These are phyloP conservation scores for Penicillium canescens DNA, from an alignment of 495 filamentous ascomycete species.

Conservation along the genomic window DNA sequence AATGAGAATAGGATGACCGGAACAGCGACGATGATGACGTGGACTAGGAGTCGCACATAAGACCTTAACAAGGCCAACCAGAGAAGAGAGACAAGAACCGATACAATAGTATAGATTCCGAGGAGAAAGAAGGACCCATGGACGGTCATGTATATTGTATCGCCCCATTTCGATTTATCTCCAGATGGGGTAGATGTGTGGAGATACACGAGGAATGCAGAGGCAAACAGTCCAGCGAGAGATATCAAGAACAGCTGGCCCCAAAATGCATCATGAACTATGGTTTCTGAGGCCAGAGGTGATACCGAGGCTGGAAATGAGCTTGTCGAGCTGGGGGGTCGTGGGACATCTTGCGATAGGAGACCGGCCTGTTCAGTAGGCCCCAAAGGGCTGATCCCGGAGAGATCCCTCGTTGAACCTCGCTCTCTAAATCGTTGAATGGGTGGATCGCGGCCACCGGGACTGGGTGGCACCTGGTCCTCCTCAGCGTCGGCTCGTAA, in stretches of 20 bases:
- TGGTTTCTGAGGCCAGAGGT: slow-evolving; percentile 53
- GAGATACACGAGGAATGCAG: slow-evolving; percentile 82
- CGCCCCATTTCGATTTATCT: slow-evolving; percentile 67
- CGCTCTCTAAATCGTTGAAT: slow-evolving; percentile 78
- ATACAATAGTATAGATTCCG: slow-evolving; percentile 86
- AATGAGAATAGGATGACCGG: slow-evolving; percentile 84
- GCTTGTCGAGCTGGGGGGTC: slow-evolving; percentile 43
- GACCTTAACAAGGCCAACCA: slow-evolving; percentile 89
- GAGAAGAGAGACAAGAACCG: slow-evolving; percentile 79
- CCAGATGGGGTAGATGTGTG: slow-evolving; percentile 72
- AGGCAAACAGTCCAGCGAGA: slow-evolving; percentile 78
- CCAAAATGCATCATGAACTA: slow-evolving; percentile 85
- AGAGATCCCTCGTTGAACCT: slow-evolving; percentile 35
- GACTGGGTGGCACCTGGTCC: slow-evolving; percentile 57
- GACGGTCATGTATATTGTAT: slow-evolving; percentile 91
- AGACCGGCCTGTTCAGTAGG: slow-evolving; percentile 49
- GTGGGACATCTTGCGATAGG: slow-evolving; percentile 32
- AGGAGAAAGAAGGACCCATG: slow-evolving; percentile 85
- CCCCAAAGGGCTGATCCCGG: slow-evolving; percentile 36
- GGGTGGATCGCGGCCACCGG: slow-evolving; percentile 69
- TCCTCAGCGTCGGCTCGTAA: slow-evolving; percentile 41
- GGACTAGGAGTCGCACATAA: slow-evolving; percentile 78
- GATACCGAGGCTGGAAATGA: slow-evolving; percentile 45
- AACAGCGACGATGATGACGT: slow-evolving; percentile 76
- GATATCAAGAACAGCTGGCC: slow-evolving; percentile 87